These are phyloP conservation scores for Plenodomus lindquistii DNA, from an alignment of 2,329 filamentous ascomycete species.

Conservation along the genomic window DNA sequence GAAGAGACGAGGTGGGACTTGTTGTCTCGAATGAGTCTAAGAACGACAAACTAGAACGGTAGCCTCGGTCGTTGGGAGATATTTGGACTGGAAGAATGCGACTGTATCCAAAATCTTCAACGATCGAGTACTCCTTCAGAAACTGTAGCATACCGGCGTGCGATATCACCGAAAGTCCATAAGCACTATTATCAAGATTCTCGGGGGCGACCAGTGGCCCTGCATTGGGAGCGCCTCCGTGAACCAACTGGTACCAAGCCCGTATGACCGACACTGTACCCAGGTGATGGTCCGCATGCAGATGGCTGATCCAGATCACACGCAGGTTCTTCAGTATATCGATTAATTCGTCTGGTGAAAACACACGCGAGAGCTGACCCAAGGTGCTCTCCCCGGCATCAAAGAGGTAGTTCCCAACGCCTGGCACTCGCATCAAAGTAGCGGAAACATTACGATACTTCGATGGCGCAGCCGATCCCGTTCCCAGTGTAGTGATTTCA, in stretches of 20 bases:
- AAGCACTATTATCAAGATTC: conserved; percentile 31
- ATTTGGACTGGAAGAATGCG: conserved; percentile 57
- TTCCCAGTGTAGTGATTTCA: conserved; percentile 86
- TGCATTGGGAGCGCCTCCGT: conserved; percentile 42
- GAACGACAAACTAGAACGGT: conserved; percentile 27
- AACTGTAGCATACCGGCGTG: conserved; percentile 73
- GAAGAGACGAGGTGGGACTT: not conserved
- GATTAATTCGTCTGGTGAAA: conserved; percentile 64
- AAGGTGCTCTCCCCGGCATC: conserved; percentile 93
- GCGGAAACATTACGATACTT: conserved; percentile 95
- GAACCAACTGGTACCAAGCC: conserved; percentile 71
- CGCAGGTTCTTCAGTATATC: conserved; percentile 78
- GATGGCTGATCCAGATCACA: conserved; percentile 89
- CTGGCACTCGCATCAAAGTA: conserved; percentile 82
- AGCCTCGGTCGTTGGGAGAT: conserved; percentile 28
- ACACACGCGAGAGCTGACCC: conserved; percentile 80
- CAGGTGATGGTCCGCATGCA: conserved; percentile 95
- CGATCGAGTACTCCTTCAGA: conserved; percentile 75
- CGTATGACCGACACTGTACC: conserved; percentile 80
- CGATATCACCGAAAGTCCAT: conserved; percentile 61
- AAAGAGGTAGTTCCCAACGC: conserved; percentile 83
- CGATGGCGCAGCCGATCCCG: conserved; percentile 85
- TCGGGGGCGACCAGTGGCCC: conserved; percentile 14
- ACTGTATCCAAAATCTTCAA: conserved; percentile 77
- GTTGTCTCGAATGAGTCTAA: conserved; percentile 23